Evolutionary conservation across 208 protist species (phyloP), one percentile per base, ranked within the genome.

Genomic region (Crithidia expoeki): DNA sequence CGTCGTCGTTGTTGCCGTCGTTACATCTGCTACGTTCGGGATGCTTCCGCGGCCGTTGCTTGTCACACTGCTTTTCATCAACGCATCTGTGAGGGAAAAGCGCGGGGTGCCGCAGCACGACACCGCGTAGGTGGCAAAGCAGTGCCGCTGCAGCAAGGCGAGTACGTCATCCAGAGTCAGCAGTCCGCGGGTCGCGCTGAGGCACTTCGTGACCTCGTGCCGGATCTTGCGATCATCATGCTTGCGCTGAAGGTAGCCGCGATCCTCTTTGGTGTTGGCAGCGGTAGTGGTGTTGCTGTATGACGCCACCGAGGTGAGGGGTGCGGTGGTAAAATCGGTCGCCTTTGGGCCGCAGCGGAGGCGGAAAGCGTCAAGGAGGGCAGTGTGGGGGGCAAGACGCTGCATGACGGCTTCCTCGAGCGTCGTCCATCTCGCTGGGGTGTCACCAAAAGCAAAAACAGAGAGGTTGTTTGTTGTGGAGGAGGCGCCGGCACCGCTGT

Each of bases 71-170:
- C 60, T 30, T 21, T 65, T 55, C 30, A 81, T 63, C 4, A 93
- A 34, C 4, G 79, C 64, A 12, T 83, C 76, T 17, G 80, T 28
- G 27, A 93, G 74, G 9, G 85, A 89, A 42, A 86, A 93, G 36
- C 83, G 86, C 2, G 86, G 72, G 0, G 75, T 76, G 10, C 88
- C 86, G 47, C 79, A 94, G 51, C 84, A 92, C 5, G 90, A 85
- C 21, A 96, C 74, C 3, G 86, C 90, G 77, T 94, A 94, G 17
- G 80, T 86, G n/a, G 84, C 62, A 60, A 96, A 92, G 51, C 78
- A 85, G 77, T 96, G 86, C 23, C 71, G 73, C 32, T 83, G 63
- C 38, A 93, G 47, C 32, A 94, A 30, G 28, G 32, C 44, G 1
- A 96, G 56, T 12, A 94, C 60, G 42, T 85, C 78, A 11, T 90